Conservation (phyloP, 352 stramenopile species). For the Phytophthora colocasiae region DNA sequence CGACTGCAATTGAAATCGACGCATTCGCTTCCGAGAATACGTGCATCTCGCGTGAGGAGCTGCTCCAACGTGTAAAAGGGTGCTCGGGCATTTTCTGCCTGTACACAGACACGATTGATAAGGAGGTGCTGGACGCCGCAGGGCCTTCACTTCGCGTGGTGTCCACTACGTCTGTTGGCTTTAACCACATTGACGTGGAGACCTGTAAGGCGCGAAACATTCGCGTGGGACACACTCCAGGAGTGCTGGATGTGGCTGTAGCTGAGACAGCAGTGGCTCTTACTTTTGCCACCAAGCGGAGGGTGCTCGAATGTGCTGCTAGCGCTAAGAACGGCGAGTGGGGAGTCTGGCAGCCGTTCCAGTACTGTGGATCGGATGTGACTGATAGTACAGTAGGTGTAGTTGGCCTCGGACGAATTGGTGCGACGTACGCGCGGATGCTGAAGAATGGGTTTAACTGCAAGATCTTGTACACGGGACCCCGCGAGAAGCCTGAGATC, state of each 20-base stretch:
- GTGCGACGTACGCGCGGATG: conserved; percentile 76
- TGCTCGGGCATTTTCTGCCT: conserved; percentile 63
- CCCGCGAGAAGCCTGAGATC: conserved; percentile 62
- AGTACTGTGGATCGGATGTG: conserved; percentile 75
- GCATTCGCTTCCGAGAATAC: conserved; percentile 34
- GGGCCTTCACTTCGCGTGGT: conserved; percentile 64
- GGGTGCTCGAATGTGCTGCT: conserved; percentile 67
- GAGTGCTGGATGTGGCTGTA: conserved; percentile 85
- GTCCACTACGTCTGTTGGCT: conserved; percentile 87
- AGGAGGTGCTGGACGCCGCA: conserved; percentile 58
- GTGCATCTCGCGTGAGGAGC: conserved; percentile 49
- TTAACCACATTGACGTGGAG: conserved; percentile 91
- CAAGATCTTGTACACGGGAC: conserved; percentile 80
- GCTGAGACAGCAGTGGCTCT: conserved; percentile 76
- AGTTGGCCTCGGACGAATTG: conserved; percentile 87
- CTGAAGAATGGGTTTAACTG: conserved; percentile 83
- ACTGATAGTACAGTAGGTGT: conserved; percentile 74
- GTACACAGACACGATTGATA: conserved; percentile 71
- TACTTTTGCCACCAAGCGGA: conserved; percentile 64
- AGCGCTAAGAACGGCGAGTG: conserved; percentile 80
- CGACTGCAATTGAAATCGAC: conserved; percentile 31
- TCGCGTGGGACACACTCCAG: conserved; percentile 80
- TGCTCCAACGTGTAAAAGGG: conserved; percentile 52
- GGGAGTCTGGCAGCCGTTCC: conserved; percentile 81
- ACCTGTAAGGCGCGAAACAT: conserved; percentile 70